Evolutionary conservation across 805 yeast genomes (phyloP), one percentile per base, ranked within the genome.

Genomic region (Phaffomyces opuntiae): DNA sequence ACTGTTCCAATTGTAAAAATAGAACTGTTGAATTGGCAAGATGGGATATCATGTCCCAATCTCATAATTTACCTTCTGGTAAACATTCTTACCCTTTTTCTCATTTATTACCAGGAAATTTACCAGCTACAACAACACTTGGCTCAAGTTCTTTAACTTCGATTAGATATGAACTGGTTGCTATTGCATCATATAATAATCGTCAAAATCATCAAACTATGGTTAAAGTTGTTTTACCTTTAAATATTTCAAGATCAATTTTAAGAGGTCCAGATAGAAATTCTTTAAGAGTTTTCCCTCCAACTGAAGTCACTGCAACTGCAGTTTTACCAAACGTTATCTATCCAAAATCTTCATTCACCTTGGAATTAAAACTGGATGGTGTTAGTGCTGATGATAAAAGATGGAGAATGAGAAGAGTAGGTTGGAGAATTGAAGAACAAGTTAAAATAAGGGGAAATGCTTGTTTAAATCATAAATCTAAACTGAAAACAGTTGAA

Each of bases 361-460:
- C 93, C 0, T 73, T 91, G 21, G 97, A 89, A 59, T 69, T 93
- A 57, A 79, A 81, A 53, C 66, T 93, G 56, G 95, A 88, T 55
- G 85, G 88, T 47, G 77, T 86, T 8, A 63, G 75, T 5, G 69
- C 76, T 6, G 68, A 70, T 12, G 81, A 75, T 47, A 64, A 67
- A 51, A 72, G 96, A 51, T 93, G 99, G 99, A 76, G 95, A 64
- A 83, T 93, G 90, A 73, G 96, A 41, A 87, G 88, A 60, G 65
- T 93, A 37, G 74, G 74, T 47, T 93, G 98, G 98, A 74, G 87
- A 57, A 75, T 93, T 14, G 96, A 91, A 59, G 98, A 93, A 60
- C 75, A 73, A 41, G 74, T 82, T n/a, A 78, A 81, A 55, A 71
- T 87, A 16, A 72, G 74, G 50, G 74, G 79, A 3, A 60, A 67